These are phyloP conservation scores for Trypanosoma congolense DNA, from an alignment of 208 protist species.

Conservation along the genomic window DNA sequence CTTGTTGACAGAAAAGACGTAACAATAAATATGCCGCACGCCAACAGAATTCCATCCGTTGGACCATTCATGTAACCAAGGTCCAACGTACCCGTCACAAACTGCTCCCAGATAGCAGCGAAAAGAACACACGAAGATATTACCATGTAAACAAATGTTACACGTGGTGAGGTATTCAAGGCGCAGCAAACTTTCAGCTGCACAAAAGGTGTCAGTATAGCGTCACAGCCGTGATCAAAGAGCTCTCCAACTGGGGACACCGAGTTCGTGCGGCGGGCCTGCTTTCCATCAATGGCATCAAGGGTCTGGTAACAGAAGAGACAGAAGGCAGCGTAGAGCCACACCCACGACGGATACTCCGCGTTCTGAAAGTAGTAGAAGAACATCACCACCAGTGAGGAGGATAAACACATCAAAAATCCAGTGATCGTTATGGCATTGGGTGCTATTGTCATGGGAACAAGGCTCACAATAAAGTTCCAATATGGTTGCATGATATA, in stretches of 20 bases:
- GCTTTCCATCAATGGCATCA: conserved; percentile 95
- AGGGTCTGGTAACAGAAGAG: conserved; percentile 91
- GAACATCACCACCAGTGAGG: conserved; percentile 43
- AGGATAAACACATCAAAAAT: conserved; percentile 73
- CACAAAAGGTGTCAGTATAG: conserved; percentile 78
- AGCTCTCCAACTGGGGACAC: conserved; percentile 92
- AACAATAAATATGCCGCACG: conserved; percentile 53
- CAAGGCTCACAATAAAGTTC: conserved; percentile 77
- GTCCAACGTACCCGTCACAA: conserved; percentile 86
- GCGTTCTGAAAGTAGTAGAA: conserved; percentile 51
- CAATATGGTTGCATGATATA: conserved; percentile 84
- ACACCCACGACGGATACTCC: conserved; percentile 85
- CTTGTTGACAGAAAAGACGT: conserved; percentile 31
- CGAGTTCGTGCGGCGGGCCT: conserved; percentile 89
- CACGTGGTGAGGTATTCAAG: conserved; percentile 28
- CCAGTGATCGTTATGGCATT: conserved; percentile 86
- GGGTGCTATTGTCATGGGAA: conserved; percentile 85
- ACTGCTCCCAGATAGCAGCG: conserved; percentile 86
- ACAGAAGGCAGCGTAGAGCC: conserved; percentile 56
- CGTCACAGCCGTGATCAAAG: conserved; percentile 95
- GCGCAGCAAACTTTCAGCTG: conserved; percentile 52
- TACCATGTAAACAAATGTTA: conserved; percentile 46
- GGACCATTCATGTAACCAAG: conserved; percentile 87
- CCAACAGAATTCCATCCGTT: conserved; percentile 80
- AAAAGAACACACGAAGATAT: conserved; percentile 61